phyloP scores from a whole-genome alignment of 768 basidiomycete species.

The Boletus subparvulus region DNA sequence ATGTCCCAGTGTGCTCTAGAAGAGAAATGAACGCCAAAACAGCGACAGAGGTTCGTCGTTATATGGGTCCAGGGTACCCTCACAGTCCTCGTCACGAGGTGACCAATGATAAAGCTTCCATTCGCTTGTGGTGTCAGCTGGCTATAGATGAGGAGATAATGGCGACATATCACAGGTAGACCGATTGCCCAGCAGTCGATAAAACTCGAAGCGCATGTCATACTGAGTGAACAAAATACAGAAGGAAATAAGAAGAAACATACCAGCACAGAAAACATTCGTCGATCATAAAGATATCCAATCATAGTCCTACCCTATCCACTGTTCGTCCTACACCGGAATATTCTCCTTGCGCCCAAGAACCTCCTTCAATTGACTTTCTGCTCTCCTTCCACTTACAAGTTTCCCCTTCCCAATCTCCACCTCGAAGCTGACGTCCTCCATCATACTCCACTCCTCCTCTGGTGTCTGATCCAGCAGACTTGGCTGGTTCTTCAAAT shows the following conservation, averaged over 20 bases:
- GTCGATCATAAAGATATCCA: not conserved
- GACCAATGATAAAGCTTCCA: not conserved
- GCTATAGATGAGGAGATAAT: too few species aligned
- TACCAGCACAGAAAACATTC: conserved; percentile 6
- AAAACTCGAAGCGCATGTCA: too few species aligned
- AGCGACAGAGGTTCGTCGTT: not conserved
- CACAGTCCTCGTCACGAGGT: not conserved
- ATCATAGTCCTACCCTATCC: not conserved
- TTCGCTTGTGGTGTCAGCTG: too few species aligned
- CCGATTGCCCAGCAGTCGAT: too few species aligned
- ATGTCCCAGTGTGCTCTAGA: not conserved
- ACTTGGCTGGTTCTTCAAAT: conserved; percentile 45
- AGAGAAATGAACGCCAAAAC: not conserved
- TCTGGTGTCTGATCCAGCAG: conserved; percentile 62
- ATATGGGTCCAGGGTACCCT: not conserved
- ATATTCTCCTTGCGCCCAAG: conserved; percentile 32
- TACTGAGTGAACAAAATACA: not conserved
- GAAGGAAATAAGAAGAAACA: not conserved
- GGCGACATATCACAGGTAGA: too few species aligned
- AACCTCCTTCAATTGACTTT: conserved; percentile 30
- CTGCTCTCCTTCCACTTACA: conserved; percentile 32
- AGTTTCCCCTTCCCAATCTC: conserved; percentile 27
- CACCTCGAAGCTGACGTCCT: conserved; percentile 56
- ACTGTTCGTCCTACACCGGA: conserved; percentile 9
- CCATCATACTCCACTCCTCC: conserved; percentile 47